Evolutionary conservation across 495 filamentous ascomycete genomes (phyloP).

Genomic region (Gamarada debralockiae): DNA sequence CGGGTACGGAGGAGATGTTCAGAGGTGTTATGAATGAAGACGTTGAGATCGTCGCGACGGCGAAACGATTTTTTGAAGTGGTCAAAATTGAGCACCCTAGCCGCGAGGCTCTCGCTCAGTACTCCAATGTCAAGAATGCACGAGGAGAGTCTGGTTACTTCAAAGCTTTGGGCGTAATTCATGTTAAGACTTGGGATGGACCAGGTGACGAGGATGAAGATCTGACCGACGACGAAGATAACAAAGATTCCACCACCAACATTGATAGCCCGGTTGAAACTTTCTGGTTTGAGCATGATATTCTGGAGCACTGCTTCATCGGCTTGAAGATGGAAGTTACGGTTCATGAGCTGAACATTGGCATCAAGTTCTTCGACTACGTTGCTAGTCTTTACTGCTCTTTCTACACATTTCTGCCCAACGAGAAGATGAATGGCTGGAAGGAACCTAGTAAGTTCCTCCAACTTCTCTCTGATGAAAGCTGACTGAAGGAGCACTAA

Average conservation of each 20-base stretch:
- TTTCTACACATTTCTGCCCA: conserved; percentile 61
- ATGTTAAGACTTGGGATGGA: conserved; percentile 30
- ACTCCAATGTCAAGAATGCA: conserved; percentile 10
- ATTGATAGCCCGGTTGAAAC: conserved; percentile 25
- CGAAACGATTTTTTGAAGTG: conserved; percentile 17
- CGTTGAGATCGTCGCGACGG: conserved; percentile 3
- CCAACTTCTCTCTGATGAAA: too few relatives aligned
- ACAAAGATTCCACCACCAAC: conserved; percentile 5
- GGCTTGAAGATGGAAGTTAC: conserved; percentile 73
- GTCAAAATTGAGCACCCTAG: conserved; percentile 14
- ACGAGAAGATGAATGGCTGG: conserved; percentile 59
- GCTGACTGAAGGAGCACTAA: too few relatives aligned
- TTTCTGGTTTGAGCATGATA: conserved; percentile 64
- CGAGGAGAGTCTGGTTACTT: conserved; percentile 22
- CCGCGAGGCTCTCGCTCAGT: conserved; percentile 2
- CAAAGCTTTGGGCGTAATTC: conserved; percentile 36
- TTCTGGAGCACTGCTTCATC: conserved; percentile 57
- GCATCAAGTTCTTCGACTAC: conserved; percentile 56
- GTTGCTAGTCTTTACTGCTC: conserved; percentile 55
- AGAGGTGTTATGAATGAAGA: conserved; percentile 4
- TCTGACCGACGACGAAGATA: conserved; percentile 9
- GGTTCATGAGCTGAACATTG: conserved; percentile 60
- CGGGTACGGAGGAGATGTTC: conserved; percentile 30
- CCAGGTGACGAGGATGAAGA: conserved; percentile 34
- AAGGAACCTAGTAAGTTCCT: conserved; percentile 22